Conservation (phyloP, 345 rosid species). For the Camelina sativa region DNA sequence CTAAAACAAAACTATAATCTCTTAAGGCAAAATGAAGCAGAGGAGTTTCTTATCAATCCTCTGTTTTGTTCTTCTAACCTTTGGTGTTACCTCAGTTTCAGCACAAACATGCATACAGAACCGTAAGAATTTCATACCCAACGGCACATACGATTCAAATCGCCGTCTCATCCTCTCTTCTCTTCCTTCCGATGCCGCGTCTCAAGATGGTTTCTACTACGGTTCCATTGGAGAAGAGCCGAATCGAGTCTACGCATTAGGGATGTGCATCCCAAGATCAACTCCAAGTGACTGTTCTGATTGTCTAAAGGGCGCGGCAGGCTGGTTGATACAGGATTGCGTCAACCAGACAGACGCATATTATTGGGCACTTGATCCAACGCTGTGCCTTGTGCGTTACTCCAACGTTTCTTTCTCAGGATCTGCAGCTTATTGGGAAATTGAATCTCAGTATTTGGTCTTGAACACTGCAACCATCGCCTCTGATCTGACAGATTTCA, state of each 20-base stretch:
- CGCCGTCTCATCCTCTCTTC: conserved; percentile 18
- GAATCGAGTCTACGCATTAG: conserved; percentile 29
- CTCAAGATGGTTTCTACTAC: conserved; percentile 33
- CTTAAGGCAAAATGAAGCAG: neutral
- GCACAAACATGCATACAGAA: neutral
- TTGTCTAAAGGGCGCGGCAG: conserved; percentile 12
- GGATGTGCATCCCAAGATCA: conserved; percentile 33
- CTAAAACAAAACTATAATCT: neutral
- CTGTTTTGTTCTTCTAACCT: neutral
- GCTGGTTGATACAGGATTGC: conserved; percentile 1
- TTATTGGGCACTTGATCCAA: conserved; percentile 12
- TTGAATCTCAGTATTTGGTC: neutral
- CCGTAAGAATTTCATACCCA: neutral
- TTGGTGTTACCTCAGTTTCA: neutral
- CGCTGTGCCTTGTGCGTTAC: conserved; percentile 47
- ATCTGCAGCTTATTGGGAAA: neutral
- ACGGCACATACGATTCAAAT: neutral
- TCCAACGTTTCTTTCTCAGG: conserved; percentile 41
- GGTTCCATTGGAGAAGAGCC: conserved; percentile 34
- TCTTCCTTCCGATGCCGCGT: conserved; percentile 29
- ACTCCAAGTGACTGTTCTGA: conserved; percentile 12
- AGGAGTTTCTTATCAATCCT: neutral
- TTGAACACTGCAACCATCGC: neutral
- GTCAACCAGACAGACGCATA: conserved; percentile 37
- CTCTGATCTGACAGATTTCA: conserved; percentile 10